These are phyloP conservation scores for Candida boidinii DNA, from an alignment of 805 yeast genomes.

Conservation along the genomic window DNA sequence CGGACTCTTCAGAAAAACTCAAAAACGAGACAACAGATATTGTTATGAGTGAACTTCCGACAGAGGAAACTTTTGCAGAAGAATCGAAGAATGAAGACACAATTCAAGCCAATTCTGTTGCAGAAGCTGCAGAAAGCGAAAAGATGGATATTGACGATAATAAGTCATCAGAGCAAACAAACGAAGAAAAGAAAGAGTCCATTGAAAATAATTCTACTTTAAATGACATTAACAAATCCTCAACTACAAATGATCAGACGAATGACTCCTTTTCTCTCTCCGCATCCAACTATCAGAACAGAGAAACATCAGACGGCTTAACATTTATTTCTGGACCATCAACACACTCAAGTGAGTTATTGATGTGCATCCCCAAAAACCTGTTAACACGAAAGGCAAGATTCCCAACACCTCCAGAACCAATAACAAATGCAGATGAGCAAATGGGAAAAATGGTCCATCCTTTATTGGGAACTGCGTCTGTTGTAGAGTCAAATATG, in stretches of 20 bases:
- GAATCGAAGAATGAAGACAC: too few species aligned
- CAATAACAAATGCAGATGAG: conserved; percentile 19
- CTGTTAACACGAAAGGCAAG: conserved; percentile 19
- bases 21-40: too few species aligned
- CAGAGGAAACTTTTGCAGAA: too few species aligned
- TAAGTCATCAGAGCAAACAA: too few species aligned
- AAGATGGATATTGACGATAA: neutral
- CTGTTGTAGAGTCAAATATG: conserved; percentile 33
- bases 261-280: neutral
- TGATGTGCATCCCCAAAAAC: conserved; percentile 9
- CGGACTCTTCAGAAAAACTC: too few species aligned
- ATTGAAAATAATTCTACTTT: too few species aligned
- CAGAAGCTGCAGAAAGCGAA: neutral
- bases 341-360: conserved; percentile 8
- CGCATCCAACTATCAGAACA: neutral
- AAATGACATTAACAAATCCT: neutral
- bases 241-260: neutral
- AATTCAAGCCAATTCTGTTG: too few species aligned
- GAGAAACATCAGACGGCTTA: too few species aligned
- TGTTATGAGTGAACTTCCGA: too few species aligned
- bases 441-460: conserved; percentile 25
- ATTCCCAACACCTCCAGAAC: conserved; percentile 19
- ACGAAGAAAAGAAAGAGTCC: too few species aligned
- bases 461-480: conserved; percentile 26
- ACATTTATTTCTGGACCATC: too few species aligned